A percentile compares a stretch with the other conserved stretches of the same genome.
phyloP scores from a whole-genome alignment of 2,329 filamentous ascomycete genomes.

The Stemphylium lycopersici region DNA sequence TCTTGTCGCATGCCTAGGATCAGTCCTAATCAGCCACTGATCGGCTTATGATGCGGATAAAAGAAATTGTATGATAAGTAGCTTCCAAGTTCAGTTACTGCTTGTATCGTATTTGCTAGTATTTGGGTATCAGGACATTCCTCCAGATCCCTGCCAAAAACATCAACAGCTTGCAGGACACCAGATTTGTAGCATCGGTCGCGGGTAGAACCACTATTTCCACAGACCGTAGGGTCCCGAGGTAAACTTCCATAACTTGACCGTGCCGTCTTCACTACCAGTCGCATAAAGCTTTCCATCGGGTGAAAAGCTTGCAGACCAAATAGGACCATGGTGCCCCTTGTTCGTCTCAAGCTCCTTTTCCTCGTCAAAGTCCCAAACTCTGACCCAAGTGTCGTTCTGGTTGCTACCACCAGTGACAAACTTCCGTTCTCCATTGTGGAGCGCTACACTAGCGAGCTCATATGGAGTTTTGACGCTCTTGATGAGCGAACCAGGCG shows the following conservation, averaged over 20 bases:
- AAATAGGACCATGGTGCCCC: constrained; percentile 95
- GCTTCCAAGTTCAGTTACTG: background rate
- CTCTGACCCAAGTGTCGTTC: constrained; percentile 90
- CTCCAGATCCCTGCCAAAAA: background rate
- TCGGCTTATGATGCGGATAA: background rate
- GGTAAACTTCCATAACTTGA: constrained; percentile 84
- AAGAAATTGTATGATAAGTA: background rate
- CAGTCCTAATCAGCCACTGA: background rate
- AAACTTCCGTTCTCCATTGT: constrained; percentile 79
- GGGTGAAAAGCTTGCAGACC: constrained; percentile 92
- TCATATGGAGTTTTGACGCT: constrained; percentile 80
- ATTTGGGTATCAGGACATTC: background rate
- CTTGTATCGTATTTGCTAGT: constrained; percentile 4
- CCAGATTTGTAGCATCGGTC: background rate
- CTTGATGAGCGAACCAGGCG: constrained; percentile 75
- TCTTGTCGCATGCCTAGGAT: background rate
- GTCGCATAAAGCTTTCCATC: constrained; percentile 97
- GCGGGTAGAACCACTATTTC: constrained; percentile 52
- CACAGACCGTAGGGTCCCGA: constrained; percentile 69
- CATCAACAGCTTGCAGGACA: background rate
- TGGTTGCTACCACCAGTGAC: constrained; percentile 84
- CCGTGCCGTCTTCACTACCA: constrained; percentile 94
- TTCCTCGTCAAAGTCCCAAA: constrained; percentile 86
- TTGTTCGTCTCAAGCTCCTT: constrained; percentile 90
- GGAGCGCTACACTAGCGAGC: constrained; percentile 87